Evolutionary conservation across 345 rosid genomes (phyloP).

Genomic region (Carallia pectinifolia): DNA sequence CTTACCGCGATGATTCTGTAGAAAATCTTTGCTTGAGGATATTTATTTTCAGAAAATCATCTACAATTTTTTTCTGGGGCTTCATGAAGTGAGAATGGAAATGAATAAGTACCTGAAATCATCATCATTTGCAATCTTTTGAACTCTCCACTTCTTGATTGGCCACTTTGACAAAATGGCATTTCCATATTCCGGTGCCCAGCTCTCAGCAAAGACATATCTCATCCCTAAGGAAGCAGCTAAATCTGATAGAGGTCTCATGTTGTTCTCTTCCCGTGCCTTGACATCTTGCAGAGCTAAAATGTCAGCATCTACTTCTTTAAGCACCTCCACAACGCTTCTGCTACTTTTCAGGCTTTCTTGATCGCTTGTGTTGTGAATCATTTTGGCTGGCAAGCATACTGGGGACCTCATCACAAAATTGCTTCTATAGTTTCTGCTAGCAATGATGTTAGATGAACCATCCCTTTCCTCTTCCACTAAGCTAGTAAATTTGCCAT

Average conservation of each 20-base stretch:
- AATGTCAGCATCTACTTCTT: slow-evolving; percentile 82
- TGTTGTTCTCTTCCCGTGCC: slow-evolving; percentile 77
- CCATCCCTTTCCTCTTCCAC: slow-evolving; percentile 39
- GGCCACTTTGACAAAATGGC: slow-evolving; percentile 87
- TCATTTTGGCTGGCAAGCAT: slow-evolving; percentile 52
- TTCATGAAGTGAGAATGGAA: not conserved
- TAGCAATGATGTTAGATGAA: slow-evolving; percentile 31
- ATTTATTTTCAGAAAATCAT: too few species aligned
- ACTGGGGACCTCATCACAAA: slow-evolving; percentile 79
- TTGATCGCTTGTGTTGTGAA: slow-evolving; percentile 40
- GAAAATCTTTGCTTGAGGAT: too few species aligned
- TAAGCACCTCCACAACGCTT: slow-evolving; percentile 75
- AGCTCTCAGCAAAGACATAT: slow-evolving; percentile 85
- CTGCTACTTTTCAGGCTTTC: slow-evolving; percentile 47
- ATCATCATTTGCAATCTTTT: slow-evolving; percentile 71
- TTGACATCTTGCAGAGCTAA: slow-evolving; percentile 87
- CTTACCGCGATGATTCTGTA: not conserved
- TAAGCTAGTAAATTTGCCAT: slow-evolving; percentile 41
- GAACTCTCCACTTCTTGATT: slow-evolving; percentile 71
- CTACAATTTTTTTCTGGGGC: not conserved
- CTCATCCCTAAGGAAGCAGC: slow-evolving; percentile 78
- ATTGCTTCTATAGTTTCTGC: slow-evolving; percentile 45
- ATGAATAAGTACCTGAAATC: slow-evolving; percentile 66
- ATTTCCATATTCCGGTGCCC: slow-evolving; percentile 94
- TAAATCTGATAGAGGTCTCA: slow-evolving; percentile 86